Evolutionary conservation across 768 basidiomycete genomes (phyloP), one percentile per base, ranked within the genome.

Genomic region (Clathrus columnatus): DNA sequence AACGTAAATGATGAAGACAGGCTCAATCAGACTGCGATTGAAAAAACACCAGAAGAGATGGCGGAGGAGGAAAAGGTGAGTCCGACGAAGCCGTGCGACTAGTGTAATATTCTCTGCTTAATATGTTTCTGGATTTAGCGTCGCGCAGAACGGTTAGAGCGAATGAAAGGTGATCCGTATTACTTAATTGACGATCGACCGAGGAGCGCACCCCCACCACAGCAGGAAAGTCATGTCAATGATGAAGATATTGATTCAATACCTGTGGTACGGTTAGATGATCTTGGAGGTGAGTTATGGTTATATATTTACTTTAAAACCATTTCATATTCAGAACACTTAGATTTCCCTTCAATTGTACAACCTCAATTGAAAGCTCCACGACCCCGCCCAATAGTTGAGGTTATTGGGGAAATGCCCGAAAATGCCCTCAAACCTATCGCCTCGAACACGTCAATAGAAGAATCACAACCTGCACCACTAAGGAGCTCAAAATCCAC

Each of bases 371-470:
- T 73, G 17, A 65, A 69, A 17, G 72, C 75, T 8, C 70, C 77
- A 1, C 65, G 73, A 1, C 68, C 73, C n/a, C 66, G 73, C 5
- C 87, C 80, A 59, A 70, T 78, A 14, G 81, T 91, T 57, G 90
- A 93, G 57, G 79, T 77, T 62, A 78, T 82, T 0, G 92, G 92
- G 1, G 92, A 93, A 69, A 88, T 94, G 87, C 92, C 92, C 4
- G 77, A 77, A 47, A 78, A 80, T n/a, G 74, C 69, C 5, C 41
- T 53, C 61, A 24, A 56, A n/a, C 56, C 49, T 30, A 41, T 45
- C 36, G 7, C 56, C 23, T 46, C 64, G 42, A 36, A 52, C n/a
- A 30, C 59, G 30, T 26, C 48, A 18, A n/a, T 14, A 36, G 36
- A 8, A 8, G 2, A 5, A 8, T 11, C 36, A 4, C 65, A 58